Base-by-base conservation (phyloP, 2,329 filamentous ascomycete species). In the Pyrenochaeta sp. region DNA sequence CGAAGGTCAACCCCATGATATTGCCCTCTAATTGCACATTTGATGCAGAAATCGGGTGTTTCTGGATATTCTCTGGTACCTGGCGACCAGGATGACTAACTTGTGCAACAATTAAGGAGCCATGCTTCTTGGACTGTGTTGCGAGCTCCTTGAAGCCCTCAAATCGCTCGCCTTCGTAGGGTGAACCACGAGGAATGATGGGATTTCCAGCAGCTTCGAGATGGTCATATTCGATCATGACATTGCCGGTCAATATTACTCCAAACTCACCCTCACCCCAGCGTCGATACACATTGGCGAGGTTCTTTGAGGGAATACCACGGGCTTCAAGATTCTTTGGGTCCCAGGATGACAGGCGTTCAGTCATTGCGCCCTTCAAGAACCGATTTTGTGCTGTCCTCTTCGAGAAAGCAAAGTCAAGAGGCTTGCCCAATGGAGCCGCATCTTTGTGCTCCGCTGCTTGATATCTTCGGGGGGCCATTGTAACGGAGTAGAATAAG, bases 351-450 rank as follows among this genome's bases (percentile, higher is more conserved):
- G 85, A 84, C 12, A 89, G 75, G 7, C 82, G 78, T 69, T 90
- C 88, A 1, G 84, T 84, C 87, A 90, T 89, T 36, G 88, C 83
- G 5, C 79, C 85, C 72, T 90, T 90, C 59, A 89, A 71, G 64
- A 89, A 86, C n/a, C 86, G 79, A 68, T 90, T 90, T 36, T 81
- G 82, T 1, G 86, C 86, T 1, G 80, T 83, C 51, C 77, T 80
- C 45, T 81, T 79, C 36, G 82, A 82, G 60, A 81, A 81, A 14
- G 72, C 72, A 56, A 80, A 81, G 29, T 76, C 62, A 43, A 81
- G 71, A n/a, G 78, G 76, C 60, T 80, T 67, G 45, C 70, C 78
- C 52, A 81, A 59, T 9, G 78, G 74, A 1, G 74, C 66, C 18
- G 73, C 59, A 58, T 78, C 76, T 54, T 74, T 74, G 57, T 77